Conservation (phyloP, 1,139 yeast species). For the Yamadazyma friedrichii region DNA sequence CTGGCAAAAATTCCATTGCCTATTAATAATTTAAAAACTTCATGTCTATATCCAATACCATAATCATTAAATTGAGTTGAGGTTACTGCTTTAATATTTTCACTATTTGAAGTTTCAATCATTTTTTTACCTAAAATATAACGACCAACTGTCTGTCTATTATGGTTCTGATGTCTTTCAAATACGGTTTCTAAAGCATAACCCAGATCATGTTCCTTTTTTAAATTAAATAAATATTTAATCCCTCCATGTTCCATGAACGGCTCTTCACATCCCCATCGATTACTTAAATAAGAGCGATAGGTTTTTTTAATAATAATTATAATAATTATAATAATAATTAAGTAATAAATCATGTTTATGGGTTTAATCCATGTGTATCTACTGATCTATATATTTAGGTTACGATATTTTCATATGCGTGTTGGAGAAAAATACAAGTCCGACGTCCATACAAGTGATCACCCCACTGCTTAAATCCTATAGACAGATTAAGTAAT, state of each 20-base stretch:
- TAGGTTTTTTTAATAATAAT: not conserved
- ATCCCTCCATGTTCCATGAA: slow-evolving; percentile 7
- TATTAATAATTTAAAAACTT: slow-evolving; percentile 40
- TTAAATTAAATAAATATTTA: slow-evolving; percentile 6
- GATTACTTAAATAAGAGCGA: slow-evolving; percentile 4
- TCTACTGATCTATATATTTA: too few relatives aligned
- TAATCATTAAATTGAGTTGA: slow-evolving; percentile 52
- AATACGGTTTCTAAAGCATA: slow-evolving; percentile 10
- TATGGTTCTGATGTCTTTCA: slow-evolving; percentile 3
- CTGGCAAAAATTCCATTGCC: slow-evolving; percentile 62
- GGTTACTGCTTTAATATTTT: slow-evolving; percentile 35
- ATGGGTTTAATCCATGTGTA: too few relatives aligned
- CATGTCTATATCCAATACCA: slow-evolving; percentile 47
- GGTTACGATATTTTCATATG: not conserved
- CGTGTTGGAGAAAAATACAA: not conserved
- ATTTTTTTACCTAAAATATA: slow-evolving; percentile 5
- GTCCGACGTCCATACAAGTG: too few relatives aligned
- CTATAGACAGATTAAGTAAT: too few relatives aligned
- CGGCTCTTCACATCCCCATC: slow-evolving; percentile 15
- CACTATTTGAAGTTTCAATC: slow-evolving; percentile 26
- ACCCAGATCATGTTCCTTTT: slow-evolving; percentile 10
- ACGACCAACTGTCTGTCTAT: slow-evolving; percentile 9
- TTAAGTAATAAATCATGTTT: slow-evolving; percentile 2
- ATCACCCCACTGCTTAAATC: too few relatives aligned
- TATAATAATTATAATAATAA: not conserved